Evolutionary conservation across 805 yeast genomes (phyloP).

Genomic region (Maudiozyma serrabonitensis): DNA sequence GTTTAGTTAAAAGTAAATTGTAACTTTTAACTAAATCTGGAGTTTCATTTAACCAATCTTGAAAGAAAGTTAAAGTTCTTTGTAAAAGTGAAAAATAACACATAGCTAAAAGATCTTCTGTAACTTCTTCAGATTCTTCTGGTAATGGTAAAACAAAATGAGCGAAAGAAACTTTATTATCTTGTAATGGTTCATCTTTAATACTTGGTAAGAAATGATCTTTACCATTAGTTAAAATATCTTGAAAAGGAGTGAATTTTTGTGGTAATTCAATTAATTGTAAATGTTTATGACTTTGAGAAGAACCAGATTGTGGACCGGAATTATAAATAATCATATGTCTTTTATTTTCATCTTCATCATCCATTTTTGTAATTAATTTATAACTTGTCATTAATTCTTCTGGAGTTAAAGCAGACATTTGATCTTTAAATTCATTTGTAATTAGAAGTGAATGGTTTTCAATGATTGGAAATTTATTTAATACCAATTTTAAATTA

Average conservation of each 20-base stretch:
- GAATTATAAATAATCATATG: conserved; percentile 83
- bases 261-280: conserved; percentile 72
- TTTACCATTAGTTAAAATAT: conserved; percentile 32
- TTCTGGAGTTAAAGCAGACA: conserved; percentile 53
- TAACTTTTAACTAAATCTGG: conserved; percentile 44
- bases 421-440: conserved; percentile 61
- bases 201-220: conserved; percentile 46
- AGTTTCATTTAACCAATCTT: conserved; percentile 35
- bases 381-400: conserved; percentile 55
- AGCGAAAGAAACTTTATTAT: conserved; percentile 60
- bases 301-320: conserved; percentile 88
- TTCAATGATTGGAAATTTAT: conserved; percentile 77
- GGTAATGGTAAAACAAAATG: conserved; percentile 70
- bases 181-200: conserved; percentile 50
- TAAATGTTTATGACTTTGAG: conserved; percentile 86
- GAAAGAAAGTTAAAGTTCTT: conserved; percentile 56
- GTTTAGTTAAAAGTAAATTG: conserved; percentile 70
- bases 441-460: conserved; percentile 77
- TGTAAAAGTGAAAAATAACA: conserved; percentile 65
- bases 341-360: conserved; percentile 19
- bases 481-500: conserved; percentile 55
- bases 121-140: conserved; percentile 34
- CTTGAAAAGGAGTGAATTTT: conserved; percentile 49
- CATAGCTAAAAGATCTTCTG: conserved; percentile 53
- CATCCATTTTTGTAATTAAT: conserved; percentile 42